These are phyloP conservation scores for Sphaerulina populicola DNA, from an alignment of 2,329 filamentous ascomycete species.

Conservation along the genomic window DNA sequence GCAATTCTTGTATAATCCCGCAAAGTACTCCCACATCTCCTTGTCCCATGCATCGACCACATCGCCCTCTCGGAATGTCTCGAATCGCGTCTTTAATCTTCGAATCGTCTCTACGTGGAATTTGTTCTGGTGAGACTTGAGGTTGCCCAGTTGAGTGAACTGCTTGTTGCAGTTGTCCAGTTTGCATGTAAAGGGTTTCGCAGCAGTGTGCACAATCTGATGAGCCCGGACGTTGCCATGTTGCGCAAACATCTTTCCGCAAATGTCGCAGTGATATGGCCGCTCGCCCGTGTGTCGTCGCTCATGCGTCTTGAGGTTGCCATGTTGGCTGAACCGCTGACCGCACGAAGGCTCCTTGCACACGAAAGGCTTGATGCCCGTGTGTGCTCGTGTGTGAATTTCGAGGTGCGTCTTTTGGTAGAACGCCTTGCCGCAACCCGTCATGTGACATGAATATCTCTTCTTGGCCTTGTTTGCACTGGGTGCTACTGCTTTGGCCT, in stretches of 20 bases:
- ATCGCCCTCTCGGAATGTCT: conserved; percentile 52
- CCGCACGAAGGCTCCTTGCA: conserved; percentile 67
- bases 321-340: conserved; percentile 76
- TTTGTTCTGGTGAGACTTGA: conserved; percentile 94
- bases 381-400: conserved; percentile 81
- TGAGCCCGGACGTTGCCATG: conserved; percentile 79
- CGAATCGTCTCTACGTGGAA: conserved; percentile 73
- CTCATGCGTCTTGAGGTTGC: conserved; percentile 88
- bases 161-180: conserved; percentile 78
- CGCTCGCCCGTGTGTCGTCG: conserved; percentile 80
- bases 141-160: conserved; percentile 83
- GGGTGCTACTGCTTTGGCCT: not conserved
- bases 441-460: conserved; percentile 64
- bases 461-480: conserved; percentile 43
- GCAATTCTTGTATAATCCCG: conserved; percentile 86
- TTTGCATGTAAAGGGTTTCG: conserved; percentile 72
- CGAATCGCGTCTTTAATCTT: conserved; percentile 62
- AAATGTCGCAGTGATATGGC: conserved; percentile 70
- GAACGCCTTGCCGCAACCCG: conserved; percentile 72
- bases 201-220: conserved; percentile 66
- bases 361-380: conserved; percentile 82
- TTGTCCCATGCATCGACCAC: conserved; percentile 60
- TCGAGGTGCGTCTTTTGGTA: conserved; percentile 87
- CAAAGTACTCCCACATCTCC: conserved; percentile 77
- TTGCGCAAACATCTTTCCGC: conserved; percentile 75